These are phyloP conservation scores for Mycena crocata DNA, from an alignment of 768 basidiomycete genomes.

Conservation along the genomic window DNA sequence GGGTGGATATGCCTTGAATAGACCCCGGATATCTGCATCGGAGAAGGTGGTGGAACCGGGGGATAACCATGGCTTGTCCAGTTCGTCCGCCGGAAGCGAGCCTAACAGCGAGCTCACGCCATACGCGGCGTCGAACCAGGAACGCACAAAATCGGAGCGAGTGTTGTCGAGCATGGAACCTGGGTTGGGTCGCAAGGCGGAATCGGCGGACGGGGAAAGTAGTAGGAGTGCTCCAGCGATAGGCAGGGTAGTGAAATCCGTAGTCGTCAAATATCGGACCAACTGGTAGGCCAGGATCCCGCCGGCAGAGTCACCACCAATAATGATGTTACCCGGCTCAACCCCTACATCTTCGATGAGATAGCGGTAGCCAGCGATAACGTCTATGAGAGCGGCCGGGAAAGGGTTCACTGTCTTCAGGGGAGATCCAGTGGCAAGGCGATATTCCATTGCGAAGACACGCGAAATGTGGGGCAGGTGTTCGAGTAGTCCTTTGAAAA, in stretches of 20 bases:
- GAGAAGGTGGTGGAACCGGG: not conserved
- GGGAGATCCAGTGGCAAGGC: slow-evolving; percentile 62
- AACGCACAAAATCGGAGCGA: not conserved
- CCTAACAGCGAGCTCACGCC: not conserved
- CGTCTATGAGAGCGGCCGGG: slow-evolving; percentile 80
- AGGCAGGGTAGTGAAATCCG: slow-evolving; percentile 49
- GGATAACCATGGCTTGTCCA: not conserved
- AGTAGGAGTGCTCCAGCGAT: slow-evolving; percentile 59
- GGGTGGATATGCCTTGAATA: not conserved
- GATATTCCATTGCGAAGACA: slow-evolving; percentile 75
- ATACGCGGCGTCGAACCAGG: not conserved
- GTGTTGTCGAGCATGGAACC: not conserved
- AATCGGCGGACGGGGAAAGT: slow-evolving; percentile 53
- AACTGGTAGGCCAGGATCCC: slow-evolving; percentile 76
- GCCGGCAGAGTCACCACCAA: slow-evolving; percentile 82
- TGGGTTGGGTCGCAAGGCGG: not conserved
- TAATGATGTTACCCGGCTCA: slow-evolving; percentile 66
- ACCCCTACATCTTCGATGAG: slow-evolving; percentile 69
- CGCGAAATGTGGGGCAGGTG: slow-evolving; percentile 34
- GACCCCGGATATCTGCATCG: not conserved
- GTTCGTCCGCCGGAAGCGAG: not conserved
- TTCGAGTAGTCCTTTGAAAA: slow-evolving; percentile 29
- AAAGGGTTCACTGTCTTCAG: slow-evolving; percentile 64
- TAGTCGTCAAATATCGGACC: slow-evolving; percentile 69
- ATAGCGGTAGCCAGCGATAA: slow-evolving; percentile 77